These are phyloP conservation scores for Verticillium albo-atrum DNA, from an alignment of 2,329 filamentous ascomycete species.

Conservation along the genomic window DNA sequence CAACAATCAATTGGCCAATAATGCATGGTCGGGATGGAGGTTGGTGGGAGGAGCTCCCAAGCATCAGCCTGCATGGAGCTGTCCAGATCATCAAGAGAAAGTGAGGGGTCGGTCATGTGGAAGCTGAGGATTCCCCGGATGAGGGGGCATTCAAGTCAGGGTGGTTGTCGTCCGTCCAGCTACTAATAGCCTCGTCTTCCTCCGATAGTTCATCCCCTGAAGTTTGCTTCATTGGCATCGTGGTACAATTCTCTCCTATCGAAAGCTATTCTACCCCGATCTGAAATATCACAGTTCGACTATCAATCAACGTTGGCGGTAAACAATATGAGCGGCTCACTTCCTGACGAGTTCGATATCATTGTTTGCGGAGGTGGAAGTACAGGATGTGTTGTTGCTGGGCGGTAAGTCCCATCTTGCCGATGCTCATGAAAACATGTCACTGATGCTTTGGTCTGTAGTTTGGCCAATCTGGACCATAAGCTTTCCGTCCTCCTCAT, in stretches of 20 bases:
- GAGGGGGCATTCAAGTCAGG: background rate
- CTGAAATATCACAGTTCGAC: background rate
- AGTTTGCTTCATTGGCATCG: background rate
- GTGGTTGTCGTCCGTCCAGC: background rate
- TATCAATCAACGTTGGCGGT: background rate
- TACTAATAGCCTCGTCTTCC: background rate
- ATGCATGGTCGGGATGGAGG: background rate
- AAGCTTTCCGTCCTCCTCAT: slow-evolving; percentile 67
- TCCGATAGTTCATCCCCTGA: background rate
- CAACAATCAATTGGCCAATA: background rate
- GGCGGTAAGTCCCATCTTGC: slow-evolving; percentile 36
- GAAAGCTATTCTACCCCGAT: background rate
- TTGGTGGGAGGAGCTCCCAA: background rate
- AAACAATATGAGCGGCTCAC: slow-evolving; percentile 23
- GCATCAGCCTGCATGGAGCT: background rate
- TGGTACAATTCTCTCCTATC: background rate
- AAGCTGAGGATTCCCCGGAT: background rate
- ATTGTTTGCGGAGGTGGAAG: slow-evolving; percentile 75
- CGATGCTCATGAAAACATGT: slow-evolving; percentile 27
- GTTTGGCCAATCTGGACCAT: slow-evolving; percentile 70
- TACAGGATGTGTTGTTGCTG: slow-evolving; percentile 55
- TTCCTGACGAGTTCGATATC: slow-evolving; percentile 77
- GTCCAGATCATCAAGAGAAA: background rate
- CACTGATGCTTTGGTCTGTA: slow-evolving; percentile 35
- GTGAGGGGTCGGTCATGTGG: background rate